phyloP scores from a whole-genome alignment of 257 asterid species.

The Euphrasia confusa region DNA sequence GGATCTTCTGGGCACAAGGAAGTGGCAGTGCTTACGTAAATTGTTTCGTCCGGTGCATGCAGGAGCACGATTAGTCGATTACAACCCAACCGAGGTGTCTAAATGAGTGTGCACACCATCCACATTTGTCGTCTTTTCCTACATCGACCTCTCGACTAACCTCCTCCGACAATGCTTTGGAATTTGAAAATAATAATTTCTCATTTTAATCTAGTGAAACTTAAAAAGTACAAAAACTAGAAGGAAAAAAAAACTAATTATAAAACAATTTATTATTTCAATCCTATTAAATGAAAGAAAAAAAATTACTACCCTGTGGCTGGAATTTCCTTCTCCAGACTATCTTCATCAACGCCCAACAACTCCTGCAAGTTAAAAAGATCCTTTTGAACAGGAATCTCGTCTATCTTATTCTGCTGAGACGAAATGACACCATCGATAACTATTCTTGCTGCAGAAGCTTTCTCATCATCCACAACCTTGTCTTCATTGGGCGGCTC shows the following conservation, averaged over 20 bases:
- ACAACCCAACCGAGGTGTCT: too few relatives aligned
- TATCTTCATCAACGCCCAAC: slow-evolving; percentile 37
- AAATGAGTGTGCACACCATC: too few relatives aligned
- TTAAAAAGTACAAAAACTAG: background rate
- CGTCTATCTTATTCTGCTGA: slow-evolving; percentile 45
- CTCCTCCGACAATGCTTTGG: too few relatives aligned
- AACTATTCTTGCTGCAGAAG: slow-evolving; percentile 52
- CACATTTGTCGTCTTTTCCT: too few relatives aligned
- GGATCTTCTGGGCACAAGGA: too few relatives aligned
- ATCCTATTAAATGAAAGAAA: background rate
- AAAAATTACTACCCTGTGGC: slow-evolving; percentile 13
- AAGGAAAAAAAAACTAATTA: background rate
- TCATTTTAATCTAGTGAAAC: too few relatives aligned
- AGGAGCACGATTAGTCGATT: too few relatives aligned
- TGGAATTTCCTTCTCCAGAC: slow-evolving; percentile 15
- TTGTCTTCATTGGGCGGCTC: slow-evolving; percentile 28
- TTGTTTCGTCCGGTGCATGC: too few relatives aligned
- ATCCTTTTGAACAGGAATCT: slow-evolving; percentile 64
- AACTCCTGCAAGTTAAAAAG: slow-evolving; percentile 43
- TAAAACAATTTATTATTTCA: too few relatives aligned
- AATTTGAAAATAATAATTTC: background rate
- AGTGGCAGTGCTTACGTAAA: too few relatives aligned
- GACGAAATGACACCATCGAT: slow-evolving; percentile 59
- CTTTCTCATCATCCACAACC: slow-evolving; percentile 36
- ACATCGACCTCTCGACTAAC: too few relatives aligned